Conservation (phyloP, 2,329 filamentous ascomycete species). For the Neofusicoccum laricinum region DNA sequence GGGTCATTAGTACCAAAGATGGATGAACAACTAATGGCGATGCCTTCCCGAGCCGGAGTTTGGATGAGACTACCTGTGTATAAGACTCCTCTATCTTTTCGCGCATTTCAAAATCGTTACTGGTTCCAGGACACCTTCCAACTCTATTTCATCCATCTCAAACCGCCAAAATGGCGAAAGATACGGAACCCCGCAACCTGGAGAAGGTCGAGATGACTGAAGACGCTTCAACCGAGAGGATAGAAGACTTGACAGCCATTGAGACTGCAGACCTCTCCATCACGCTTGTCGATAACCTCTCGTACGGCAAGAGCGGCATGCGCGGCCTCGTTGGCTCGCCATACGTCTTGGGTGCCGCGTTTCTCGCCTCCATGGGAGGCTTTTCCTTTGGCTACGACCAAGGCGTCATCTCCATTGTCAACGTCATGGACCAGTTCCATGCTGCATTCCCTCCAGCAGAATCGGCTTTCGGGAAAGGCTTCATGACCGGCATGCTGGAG, state of each 20-base stretch:
- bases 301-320: conserved; percentile 31
- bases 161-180: too few relatives aligned
- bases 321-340: conserved; percentile 35
- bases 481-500: conserved; percentile 45
- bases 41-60: too few relatives aligned
- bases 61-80: too few relatives aligned
- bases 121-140: too few relatives aligned
- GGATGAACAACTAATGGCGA: too few relatives aligned
- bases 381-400: conserved; percentile 36
- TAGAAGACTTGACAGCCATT: background rate
- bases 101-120: too few relatives aligned
- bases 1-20: too few relatives aligned
- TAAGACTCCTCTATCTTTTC: too few relatives aligned
- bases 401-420: conserved; percentile 38
- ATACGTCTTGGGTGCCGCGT: conserved; percentile 43
- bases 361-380: conserved; percentile 43
- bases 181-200: too few relatives aligned
- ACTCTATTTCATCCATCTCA: too few relatives aligned
- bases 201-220: too few relatives aligned
- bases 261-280: background rate
- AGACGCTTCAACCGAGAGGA: background rate
- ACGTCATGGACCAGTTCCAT: conserved; percentile 47
- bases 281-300: background rate
- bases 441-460: conserved; percentile 33
- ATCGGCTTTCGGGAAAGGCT: conserved; percentile 34